These are phyloP conservation scores for Debaryomyces subglobosus DNA, from an alignment of 1,139 yeast species.

Conservation along the genomic window DNA sequence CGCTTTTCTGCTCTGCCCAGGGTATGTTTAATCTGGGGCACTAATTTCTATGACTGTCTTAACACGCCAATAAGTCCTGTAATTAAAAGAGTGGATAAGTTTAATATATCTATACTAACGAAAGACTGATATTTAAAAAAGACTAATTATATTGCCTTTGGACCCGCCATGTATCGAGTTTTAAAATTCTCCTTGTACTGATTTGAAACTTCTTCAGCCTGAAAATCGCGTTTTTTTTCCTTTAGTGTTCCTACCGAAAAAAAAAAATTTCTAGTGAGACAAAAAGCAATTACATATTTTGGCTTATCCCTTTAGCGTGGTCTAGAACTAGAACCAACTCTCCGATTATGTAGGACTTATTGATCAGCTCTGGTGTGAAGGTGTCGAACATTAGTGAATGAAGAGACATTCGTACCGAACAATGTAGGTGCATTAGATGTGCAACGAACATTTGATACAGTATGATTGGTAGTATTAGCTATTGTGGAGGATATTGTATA, in stretches of 20 bases:
- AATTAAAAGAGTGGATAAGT: conserved; percentile 1
- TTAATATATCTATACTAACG: conserved; percentile 5
- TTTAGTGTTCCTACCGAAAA: conserved; percentile 3
- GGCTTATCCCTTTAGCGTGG: conserved; percentile 2
- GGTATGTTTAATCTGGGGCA: not conserved
- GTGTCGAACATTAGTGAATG: not conserved
- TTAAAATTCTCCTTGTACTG: conserved; percentile 6
- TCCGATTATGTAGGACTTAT: not conserved
- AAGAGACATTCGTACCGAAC: not conserved
- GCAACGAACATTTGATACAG: not conserved
- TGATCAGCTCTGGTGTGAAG: not conserved
- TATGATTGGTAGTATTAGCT: not conserved
- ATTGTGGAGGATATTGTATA: not conserved
- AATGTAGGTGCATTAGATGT: not conserved
- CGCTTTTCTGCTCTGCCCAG: not conserved
- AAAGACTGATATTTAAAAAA: conserved; percentile 5
- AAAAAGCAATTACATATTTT: conserved; percentile 1
- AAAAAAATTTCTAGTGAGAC: conserved; percentile 1
- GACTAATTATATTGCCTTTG: not conserved
- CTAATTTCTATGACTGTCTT: not conserved
- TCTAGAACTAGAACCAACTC: conserved; percentile 1
- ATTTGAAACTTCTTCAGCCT: conserved; percentile 5
- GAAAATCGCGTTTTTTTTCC: conserved; percentile 6
- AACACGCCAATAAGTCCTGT: not conserved
- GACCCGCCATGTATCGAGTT: conserved; percentile 6